These are phyloP conservation scores for Exophiala sp. DNA, from an alignment of 2,329 filamentous ascomycete genomes.

Conservation along the genomic window DNA sequence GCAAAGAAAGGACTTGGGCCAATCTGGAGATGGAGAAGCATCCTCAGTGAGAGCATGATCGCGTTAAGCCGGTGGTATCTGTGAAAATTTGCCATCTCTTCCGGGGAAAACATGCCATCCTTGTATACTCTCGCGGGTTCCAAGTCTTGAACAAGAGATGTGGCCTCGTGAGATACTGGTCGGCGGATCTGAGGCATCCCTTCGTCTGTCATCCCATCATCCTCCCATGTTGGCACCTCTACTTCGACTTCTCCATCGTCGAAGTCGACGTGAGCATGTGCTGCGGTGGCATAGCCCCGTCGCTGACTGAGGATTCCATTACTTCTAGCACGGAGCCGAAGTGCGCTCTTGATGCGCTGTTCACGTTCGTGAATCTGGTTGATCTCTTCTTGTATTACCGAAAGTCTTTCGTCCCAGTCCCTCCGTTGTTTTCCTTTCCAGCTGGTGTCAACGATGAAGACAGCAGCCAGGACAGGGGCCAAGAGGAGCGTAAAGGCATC, in stretches of 20 bases:
- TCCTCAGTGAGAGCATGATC: conserved; percentile 17
- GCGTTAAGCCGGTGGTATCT: conserved; percentile 23
- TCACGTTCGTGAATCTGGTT: conserved; percentile 21
- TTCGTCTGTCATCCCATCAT: not conserved
- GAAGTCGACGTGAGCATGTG: conserved; percentile 1
- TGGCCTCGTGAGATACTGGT: not conserved
- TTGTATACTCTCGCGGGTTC: not conserved
- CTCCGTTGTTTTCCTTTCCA: conserved; percentile 25
- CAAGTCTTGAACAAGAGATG: not conserved
- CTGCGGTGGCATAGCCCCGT: conserved; percentile 18
- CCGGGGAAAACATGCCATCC: conserved; percentile 8
- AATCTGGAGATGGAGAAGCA: conserved; percentile 22
- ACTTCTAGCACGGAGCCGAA: conserved; percentile 15
- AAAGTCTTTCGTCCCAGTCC: conserved; percentile 27
- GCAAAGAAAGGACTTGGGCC: conserved; percentile 18
- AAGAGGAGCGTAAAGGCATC: conserved; percentile 27
- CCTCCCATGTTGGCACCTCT: conserved; percentile 12
- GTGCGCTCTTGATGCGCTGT: conserved; percentile 11
- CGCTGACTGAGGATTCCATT: conserved; percentile 16
- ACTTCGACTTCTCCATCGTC: conserved; percentile 7
- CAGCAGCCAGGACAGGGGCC: conserved; percentile 24
- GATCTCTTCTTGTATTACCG: conserved; percentile 21
- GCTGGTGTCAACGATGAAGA: conserved; percentile 25
- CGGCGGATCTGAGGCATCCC: not conserved
- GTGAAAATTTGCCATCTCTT: conserved; percentile 15